Evolutionary conservation across 73 alveolate species (phyloP), one percentile per base, ranked within the genome.

Genomic region (Halteria grandinella): DNA sequence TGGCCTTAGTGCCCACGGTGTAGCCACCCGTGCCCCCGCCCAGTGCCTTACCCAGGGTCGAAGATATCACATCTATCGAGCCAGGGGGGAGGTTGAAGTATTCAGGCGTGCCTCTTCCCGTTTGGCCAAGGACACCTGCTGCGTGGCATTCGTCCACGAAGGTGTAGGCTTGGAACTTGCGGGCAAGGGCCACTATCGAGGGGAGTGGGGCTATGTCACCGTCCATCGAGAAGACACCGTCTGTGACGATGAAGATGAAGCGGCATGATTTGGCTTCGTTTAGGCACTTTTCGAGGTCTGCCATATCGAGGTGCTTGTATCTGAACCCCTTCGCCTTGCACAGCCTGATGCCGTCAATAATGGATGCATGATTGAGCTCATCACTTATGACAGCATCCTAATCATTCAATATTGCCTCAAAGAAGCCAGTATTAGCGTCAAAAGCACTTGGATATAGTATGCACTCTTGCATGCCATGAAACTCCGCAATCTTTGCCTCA

Each of bases 141-240:
- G 94, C 90, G 33, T 85, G 94, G 76, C 91, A 59, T 40, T 85
- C 94, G 55, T 85, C 94, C 36, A 85, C 94, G 54, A 85, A 85
- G 60, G 71, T 85, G 48, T 55, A 62, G 32, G 94, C 90, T 37
- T 85, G 60, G 83, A 79, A 85, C 79, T 66, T 80, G 29, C 43
- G 57, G 17, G 94, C 94, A 11, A 85, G 87, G 37, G 52, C 91
- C 34, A 77, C 79, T 24, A 85, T 79, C 43, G n/a, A n/a, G 15
- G 83, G 88, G 3, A 85, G 83, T 6, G 91, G 91, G 1, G 94
- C 94, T 21, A 85, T 55, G 43, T 85, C 94, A 0, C 94, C 94
- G 27, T 85, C 94, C 94, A 85, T 85, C 55, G 91, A 77, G 79
- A 83, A 90, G 32, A 90, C 74, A 43, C 97, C 97, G 75, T 90